Base-by-base conservation (phyloP, 1,284 basidiomycete genomes). In the Microbotryum lychnidis-dioicae region DNA sequence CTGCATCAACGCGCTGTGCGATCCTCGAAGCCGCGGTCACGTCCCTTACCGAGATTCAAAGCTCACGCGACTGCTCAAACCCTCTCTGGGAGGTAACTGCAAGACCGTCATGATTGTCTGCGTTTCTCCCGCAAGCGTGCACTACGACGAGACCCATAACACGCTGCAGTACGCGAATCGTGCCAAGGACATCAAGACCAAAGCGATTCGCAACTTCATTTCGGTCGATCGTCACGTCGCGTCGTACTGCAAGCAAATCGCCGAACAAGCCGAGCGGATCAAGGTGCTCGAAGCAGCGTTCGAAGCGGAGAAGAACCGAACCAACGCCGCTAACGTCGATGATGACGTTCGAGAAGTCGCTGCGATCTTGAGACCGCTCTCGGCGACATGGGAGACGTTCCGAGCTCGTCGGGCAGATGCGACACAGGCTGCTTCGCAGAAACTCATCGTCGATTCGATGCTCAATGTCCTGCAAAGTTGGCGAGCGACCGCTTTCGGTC, bases 91-190 rank as follows among this genome's bases (percentile, higher is more conserved):
- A 1, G 93, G 93, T 18, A 97, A 97, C 76, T 97, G 93, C 81
- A 90, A 93, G 77, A 97, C 93, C 0, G 91, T 94, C 73, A 74
- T 73, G 72, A 91, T 97, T 66, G 93, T 97, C 61, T 97, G 93
- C 75, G 81, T 97, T 57, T 91, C 91, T 2, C 93, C 93, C 1
- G 91, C 91, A 20, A 93, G 91, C 47, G 83, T 83, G 37, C 91
- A 97, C 76, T 94, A 96, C 73, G 93, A 97, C 73, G 93, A 97
- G 75, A 97, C 93, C 31, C 90, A 94, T 74, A 97, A 97, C 74
- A 96, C 93, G 0, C 85, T 97, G 51, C 80, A 93, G 60, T 97
- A 96, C 75, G 93, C 93, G 18, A 91, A 97, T 72, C 86, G 91
- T 53, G 92, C 93, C 23, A 94, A 94, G 64, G 90, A 92, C 77